Evolutionary conservation across 371 early-diverging fungal species (phyloP).

Genomic region (Rhizopus arrhizus): DNA sequence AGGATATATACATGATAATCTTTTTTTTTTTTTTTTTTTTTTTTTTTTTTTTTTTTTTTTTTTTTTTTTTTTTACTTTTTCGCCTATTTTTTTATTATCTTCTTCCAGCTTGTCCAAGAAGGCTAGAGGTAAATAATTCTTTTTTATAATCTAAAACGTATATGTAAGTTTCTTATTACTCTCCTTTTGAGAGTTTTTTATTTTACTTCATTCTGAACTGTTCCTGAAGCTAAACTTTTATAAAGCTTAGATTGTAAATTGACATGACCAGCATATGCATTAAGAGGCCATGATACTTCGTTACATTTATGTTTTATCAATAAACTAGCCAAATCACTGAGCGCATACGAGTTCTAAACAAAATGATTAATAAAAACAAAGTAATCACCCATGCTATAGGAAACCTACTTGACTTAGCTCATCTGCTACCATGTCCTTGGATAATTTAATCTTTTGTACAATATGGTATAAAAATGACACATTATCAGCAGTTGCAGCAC

Average conservation of each 20-base stretch:
- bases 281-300: slow-evolving; percentile 70
- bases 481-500: slow-evolving; percentile 81
- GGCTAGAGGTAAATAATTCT: slow-evolving; percentile 42
- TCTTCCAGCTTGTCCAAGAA: slow-evolving; percentile 25
- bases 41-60: no score
- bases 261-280: slow-evolving; percentile 66
- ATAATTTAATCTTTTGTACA: slow-evolving; percentile 78
- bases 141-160: slow-evolving; percentile 38
- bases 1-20: no score
- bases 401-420: slow-evolving; percentile 54
- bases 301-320: slow-evolving; percentile 75
- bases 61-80: slow-evolving; percentile 14
- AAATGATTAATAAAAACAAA: not conserved
- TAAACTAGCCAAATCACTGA: slow-evolving; percentile 81
- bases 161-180: not conserved
- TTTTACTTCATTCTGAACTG: slow-evolving; percentile 52
- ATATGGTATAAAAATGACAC: slow-evolving; percentile 80
- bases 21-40: no score
- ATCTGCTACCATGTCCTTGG: slow-evolving; percentile 58
- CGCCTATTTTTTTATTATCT: slow-evolving; percentile 18
- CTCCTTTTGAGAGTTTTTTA: not conserved
- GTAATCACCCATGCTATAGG: not conserved
- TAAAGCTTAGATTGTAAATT: slow-evolving; percentile 67
- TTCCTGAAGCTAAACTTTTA: slow-evolving; percentile 35
- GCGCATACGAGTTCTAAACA: slow-evolving; percentile 71